Base-by-base conservation (phyloP, 2,329 filamentous ascomycete species). In the Ophiosphaerella korrae region DNA sequence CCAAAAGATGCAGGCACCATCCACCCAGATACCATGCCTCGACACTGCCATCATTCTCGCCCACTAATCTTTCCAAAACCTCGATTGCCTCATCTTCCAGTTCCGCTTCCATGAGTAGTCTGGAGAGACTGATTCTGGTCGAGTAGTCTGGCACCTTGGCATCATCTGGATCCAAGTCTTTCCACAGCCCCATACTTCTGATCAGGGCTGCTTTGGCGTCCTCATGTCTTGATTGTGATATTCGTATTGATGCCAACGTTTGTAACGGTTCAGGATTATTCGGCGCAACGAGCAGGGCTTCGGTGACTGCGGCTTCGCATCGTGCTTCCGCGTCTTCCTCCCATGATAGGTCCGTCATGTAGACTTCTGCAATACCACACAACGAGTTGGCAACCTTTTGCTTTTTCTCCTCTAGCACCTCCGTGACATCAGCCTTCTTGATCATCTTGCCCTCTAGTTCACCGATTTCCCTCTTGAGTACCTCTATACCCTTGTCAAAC, bases 1-100 rank as follows among this genome's bases (percentile, higher is more conserved):
- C 89, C 55, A 89, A 79, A 51, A 96, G 82, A 70, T 91, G 90
- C 60, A 95, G 81, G 63, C 91, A 92, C 90, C 93, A 97, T 3
- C 94, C 95, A 37, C 94, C 94, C 5, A 99, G 81, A 76, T 99
- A 99, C 92, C 92, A 97, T 14, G 90, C 89, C 75, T 99, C 94
- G 16, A 99, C 89, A 72, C 93, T 96, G 68, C 89, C 83, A 70
- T 99, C 95, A 61, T 99, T 93, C 71, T 99, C 94, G 32, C 84
- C 80, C 34, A 96, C 85, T 45, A 99, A 78, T 46, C 90, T 81
- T 70, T 96, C 90, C 46, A 97, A 78, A 3, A 97, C 92, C 49
- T 89, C 84, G 50, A 96, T 84, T 0, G 94, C 93, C 55, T 93
- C 88, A 43, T 88, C 83, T 73, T 95, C 88, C 84, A 96, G 84